phyloP scores from a whole-genome alignment of 371 early-diverging fungal genomes.

The Vairimorpha necatrix region DNA sequence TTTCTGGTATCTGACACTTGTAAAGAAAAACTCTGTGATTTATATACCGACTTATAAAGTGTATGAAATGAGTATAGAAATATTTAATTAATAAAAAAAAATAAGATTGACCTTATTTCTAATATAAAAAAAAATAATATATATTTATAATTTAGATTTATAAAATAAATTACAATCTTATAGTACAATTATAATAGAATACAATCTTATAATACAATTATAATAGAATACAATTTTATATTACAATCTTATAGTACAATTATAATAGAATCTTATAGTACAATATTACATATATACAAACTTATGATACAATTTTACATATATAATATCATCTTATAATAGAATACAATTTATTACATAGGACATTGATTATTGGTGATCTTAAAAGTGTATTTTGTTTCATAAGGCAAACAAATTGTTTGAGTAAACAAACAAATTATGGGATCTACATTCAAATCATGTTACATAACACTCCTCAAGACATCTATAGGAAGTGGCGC shows the following conservation, averaged over 20 bases:
- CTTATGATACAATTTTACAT: too few species aligned
- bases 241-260: not conserved
- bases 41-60: slow-evolving; percentile 57
- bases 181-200: not conserved
- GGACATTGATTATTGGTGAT: too few species aligned
- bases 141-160: too few species aligned
- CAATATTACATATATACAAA: too few species aligned
- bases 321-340: too few species aligned
- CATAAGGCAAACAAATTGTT: too few species aligned
- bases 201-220: not conserved
- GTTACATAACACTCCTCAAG: slow-evolving; percentile 61
- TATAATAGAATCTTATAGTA: too few species aligned
- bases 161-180: not conserved
- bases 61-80: slow-evolving; percentile 48
- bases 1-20: slow-evolving; percentile 49
- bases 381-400: too few species aligned
- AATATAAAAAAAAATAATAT: too few species aligned
- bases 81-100: slow-evolving; percentile 32
- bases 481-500: slow-evolving; percentile 64
- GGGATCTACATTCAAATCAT: slow-evolving; percentile 40
- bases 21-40: slow-evolving; percentile 34
- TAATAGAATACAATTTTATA: not conserved
- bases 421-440: slow-evolving; percentile 16
- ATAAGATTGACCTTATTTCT: too few species aligned
- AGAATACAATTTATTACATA: too few species aligned